phyloP scores from a whole-genome alignment of 2,329 filamentous ascomycete species.

The Erysiphe pulchra region DNA sequence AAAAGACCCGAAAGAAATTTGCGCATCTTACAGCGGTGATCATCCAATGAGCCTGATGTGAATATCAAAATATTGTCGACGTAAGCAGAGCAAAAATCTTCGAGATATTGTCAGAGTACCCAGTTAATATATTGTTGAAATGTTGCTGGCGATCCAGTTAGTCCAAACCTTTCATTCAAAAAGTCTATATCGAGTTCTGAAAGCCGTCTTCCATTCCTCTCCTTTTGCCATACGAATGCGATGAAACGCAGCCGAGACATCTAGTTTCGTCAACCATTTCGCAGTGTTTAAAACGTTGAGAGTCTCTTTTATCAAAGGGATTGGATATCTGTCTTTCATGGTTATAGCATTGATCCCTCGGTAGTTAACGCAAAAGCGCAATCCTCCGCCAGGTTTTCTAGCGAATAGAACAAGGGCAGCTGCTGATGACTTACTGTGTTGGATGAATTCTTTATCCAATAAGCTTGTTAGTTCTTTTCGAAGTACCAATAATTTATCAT shows the following conservation, averaged over 20 bases:
- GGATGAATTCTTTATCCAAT: background rate
- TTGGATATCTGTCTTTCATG: no score
- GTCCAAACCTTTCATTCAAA: slow-evolving; percentile 1
- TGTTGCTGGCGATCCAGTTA: slow-evolving; percentile 1
- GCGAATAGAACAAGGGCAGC: background rate
- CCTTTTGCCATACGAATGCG: no score
- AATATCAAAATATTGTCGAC: slow-evolving; percentile 3
- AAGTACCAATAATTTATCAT: background rate
- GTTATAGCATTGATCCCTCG: background rate
- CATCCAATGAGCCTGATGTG: background rate
- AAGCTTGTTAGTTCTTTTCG: background rate
- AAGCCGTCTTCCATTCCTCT: background rate
- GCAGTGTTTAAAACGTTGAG: background rate
- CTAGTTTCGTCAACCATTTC: background rate
- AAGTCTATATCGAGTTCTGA: background rate
- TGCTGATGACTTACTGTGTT: background rate
- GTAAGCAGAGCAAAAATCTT: background rate
- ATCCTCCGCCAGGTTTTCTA: background rate
- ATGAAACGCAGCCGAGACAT: background rate
- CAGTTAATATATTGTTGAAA: slow-evolving; percentile 2
- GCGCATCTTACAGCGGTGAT: background rate
- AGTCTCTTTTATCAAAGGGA: no score
- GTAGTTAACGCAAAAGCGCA: background rate
- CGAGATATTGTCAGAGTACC: background rate
- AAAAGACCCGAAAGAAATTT: slow-evolving; percentile 1